A percentile compares a stretch with the other conserved stretches of the same genome.
Evolutionary conservation across 1,284 basidiomycete species (phyloP).

Genomic region (Moesziomyces sp.): DNA sequence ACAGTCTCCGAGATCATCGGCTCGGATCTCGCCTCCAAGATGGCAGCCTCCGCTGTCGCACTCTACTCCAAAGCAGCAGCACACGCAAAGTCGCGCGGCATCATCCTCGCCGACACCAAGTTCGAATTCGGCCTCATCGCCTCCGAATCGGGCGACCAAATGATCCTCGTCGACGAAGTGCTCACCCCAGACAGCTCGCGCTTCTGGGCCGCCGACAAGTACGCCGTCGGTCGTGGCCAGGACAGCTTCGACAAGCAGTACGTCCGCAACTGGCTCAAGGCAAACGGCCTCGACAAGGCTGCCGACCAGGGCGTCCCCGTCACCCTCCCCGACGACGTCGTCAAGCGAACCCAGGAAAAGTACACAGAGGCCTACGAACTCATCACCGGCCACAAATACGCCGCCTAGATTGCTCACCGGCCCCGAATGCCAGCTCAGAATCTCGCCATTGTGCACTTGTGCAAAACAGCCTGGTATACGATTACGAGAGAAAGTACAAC

Average conservation of each 20-base stretch:
- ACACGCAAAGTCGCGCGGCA: constrained; percentile 80
- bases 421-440: neutral
- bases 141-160: constrained; percentile 50
- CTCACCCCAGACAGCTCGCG: constrained; percentile 96
- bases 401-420: neutral
- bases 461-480: constrained; percentile 5
- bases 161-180: constrained; percentile 94
- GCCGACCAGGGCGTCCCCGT: constrained; percentile 58
- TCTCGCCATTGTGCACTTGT: neutral
- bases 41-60: constrained; percentile 75
- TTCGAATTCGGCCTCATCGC: constrained; percentile 82
- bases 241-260: constrained; percentile 98
- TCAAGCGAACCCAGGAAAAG: constrained; percentile 59
- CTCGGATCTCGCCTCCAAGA: constrained; percentile 73
- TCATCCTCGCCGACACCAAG: constrained; percentile 96
- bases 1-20: constrained; percentile 55
- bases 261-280: constrained; percentile 81
- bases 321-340: constrained; percentile 59
- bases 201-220: constrained; percentile 88
- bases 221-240: constrained; percentile 80
- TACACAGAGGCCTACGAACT: constrained; percentile 62
- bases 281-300: constrained; percentile 55
- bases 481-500: constrained; percentile 10
- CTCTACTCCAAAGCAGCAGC: constrained; percentile 82
- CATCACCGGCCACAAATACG: constrained; percentile 58